Conservation (phyloP, 208 protist species). For the Tetramitus jugosus region DNA sequence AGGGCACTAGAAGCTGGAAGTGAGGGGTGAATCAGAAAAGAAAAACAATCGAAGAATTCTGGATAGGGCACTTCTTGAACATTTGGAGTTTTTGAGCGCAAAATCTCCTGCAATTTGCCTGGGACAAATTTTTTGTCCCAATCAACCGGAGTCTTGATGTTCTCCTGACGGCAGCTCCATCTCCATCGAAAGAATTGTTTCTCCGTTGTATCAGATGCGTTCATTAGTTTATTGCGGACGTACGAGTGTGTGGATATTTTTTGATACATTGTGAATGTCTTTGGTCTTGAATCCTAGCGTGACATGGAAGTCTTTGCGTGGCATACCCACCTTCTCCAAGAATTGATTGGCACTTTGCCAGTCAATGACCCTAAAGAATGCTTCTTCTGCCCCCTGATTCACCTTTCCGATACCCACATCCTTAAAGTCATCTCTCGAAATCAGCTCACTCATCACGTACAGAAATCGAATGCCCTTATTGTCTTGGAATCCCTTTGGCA, state of each 20-base stretch:
- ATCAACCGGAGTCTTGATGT: too few species aligned
- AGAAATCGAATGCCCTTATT: neutral
- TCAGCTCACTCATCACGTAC: too few species aligned
- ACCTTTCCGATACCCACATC: neutral
- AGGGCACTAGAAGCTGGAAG: too few species aligned
- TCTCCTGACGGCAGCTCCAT: too few species aligned
- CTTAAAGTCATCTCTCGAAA: neutral
- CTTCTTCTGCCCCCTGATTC: neutral
- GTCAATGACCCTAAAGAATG: neutral
- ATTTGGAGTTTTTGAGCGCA: too few species aligned
- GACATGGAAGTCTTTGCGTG: neutral
- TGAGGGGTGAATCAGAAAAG: too few species aligned
- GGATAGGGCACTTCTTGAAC: too few species aligned
- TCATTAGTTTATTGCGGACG: neutral
- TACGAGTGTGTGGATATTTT: neutral
- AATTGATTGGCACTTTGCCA: neutral
- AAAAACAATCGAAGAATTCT: too few species aligned
- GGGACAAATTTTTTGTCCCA: too few species aligned
- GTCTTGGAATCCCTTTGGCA: neutral
- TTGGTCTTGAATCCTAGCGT: neutral
- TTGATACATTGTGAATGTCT: constrained; percentile 11
- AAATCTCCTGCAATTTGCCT: too few species aligned
- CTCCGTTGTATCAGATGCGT: too few species aligned
- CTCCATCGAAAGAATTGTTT: too few species aligned
- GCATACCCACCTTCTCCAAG: neutral